Percentiles rank a stretch among this genome's conserved stretches.
These are phyloP conservation scores for Sporobolus alterniflorus DNA, from an alignment of 202 grass and related monocot genomes.

Conservation along the genomic window DNA sequence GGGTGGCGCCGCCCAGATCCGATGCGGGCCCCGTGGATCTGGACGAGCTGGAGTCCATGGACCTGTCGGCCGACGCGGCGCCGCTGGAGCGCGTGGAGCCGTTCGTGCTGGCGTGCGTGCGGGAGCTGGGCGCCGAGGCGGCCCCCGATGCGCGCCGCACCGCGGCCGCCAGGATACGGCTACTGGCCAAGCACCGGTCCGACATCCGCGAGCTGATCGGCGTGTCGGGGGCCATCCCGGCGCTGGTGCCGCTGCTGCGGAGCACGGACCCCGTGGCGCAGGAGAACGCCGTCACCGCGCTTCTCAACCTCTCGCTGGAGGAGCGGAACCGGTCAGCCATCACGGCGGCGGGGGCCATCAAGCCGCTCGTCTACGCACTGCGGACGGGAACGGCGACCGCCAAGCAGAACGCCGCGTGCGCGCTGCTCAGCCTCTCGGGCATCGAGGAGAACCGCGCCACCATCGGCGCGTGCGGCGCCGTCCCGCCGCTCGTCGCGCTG, in stretches of 20 bases:
- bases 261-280: constrained; percentile 89
- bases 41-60: constrained; percentile 69
- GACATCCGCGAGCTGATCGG: constrained; percentile 89
- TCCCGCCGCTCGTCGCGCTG: constrained; percentile 81
- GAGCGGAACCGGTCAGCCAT: constrained; percentile 77
- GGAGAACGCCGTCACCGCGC: constrained; percentile 91
- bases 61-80: constrained; percentile 53
- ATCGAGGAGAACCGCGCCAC: constrained; percentile 87
- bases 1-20: constrained; percentile 32
- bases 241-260: constrained; percentile 82
- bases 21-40: constrained; percentile 61
- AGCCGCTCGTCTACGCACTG: constrained; percentile 89
- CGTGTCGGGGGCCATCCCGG: constrained; percentile 76
- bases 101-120: constrained; percentile 78
- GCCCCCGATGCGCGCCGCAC: constrained; percentile 56
- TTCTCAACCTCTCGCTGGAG: constrained; percentile 91
- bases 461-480: constrained; percentile 80
- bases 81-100: constrained; percentile 79
- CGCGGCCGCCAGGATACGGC: constrained; percentile 64
- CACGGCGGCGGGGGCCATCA: constrained; percentile 79
- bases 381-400: constrained; percentile 72
- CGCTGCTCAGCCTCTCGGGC: constrained; percentile 83
- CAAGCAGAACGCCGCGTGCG: constrained; percentile 95
- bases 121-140: constrained; percentile 41
- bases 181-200: constrained; percentile 89